A percentile compares a stretch with the other conserved stretches of the same genome.
Conservation (phyloP, 139 green algal species). For the Zygnema circumcarinatum region DNA sequence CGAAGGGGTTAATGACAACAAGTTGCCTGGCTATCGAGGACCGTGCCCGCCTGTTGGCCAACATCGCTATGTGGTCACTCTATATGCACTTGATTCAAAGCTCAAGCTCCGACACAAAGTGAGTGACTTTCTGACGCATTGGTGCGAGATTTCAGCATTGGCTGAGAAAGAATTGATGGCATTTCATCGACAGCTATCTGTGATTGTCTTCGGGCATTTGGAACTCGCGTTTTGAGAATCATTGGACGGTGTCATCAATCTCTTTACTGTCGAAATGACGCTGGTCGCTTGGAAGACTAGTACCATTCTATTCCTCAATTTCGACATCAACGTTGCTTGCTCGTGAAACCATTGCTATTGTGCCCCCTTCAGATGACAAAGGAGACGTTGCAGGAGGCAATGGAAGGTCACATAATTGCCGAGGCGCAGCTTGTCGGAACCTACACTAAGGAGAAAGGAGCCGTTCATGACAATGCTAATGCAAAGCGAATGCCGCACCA, state of each 20-base stretch:
- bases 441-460: constrained; percentile 42
- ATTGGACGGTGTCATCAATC: not conserved
- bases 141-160: not conserved
- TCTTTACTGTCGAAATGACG: not conserved
- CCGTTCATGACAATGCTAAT: not conserved
- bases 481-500: not conserved
- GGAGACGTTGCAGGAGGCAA: constrained; percentile 43
- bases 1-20: constrained; percentile 49
- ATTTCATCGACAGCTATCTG: no score
- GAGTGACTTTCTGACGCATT: not conserved
- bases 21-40: constrained; percentile 41
- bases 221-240: no score
- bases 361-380: constrained; percentile 13
- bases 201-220: no score
- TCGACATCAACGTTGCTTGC: no score
- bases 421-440: constrained; percentile 28
- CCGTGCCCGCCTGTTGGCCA: constrained; percentile 19
- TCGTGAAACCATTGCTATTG: no score
- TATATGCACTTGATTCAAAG: constrained; percentile 46
- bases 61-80: constrained; percentile 39
- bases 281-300: not conserved
- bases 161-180: no score
- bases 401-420: constrained; percentile 53
- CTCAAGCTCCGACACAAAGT: constrained; percentile 32
- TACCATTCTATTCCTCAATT: not conserved